phyloP scores from a whole-genome alignment of 2,329 filamentous ascomycete genomes.

The Sporothrix inflata region DNA sequence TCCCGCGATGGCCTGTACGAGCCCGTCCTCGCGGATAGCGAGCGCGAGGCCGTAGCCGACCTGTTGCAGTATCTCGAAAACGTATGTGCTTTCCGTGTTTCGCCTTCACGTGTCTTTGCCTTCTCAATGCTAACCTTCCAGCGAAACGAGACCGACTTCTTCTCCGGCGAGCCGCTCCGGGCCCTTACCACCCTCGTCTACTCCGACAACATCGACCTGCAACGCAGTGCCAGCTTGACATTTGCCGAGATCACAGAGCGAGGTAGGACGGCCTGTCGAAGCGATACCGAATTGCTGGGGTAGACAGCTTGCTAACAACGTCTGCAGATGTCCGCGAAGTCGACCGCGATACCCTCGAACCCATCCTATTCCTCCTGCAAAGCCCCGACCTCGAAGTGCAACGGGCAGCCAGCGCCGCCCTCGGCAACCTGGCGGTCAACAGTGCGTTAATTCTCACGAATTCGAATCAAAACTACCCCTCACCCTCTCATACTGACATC shows the following conservation, averaged over 20 bases:
- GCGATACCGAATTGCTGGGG: neutral
- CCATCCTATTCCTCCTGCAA: conserved; percentile 92
- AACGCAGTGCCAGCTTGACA: conserved; percentile 94
- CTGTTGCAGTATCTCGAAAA: conserved; percentile 95
- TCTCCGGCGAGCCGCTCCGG: conserved; percentile 89
- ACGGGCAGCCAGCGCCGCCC: conserved; percentile 89
- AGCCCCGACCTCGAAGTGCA: conserved; percentile 97
- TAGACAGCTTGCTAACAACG: neutral
- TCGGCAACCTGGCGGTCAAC: conserved; percentile 96
- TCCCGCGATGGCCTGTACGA: conserved; percentile 82
- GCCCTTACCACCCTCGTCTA: conserved; percentile 95
- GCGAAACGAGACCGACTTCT: conserved; percentile 98
- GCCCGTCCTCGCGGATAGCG: conserved; percentile 88
- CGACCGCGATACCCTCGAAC: conserved; percentile 90
- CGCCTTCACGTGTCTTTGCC: neutral
- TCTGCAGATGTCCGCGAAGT: conserved; percentile 89
- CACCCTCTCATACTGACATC: neutral
- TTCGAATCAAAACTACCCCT: too few species aligned
- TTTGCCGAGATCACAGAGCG: conserved; percentile 98
- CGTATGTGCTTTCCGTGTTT: conserved; percentile 55
- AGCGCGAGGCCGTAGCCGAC: conserved; percentile 95
- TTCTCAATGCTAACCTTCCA: conserved; percentile 43
- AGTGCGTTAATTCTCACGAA: conserved; percentile 60
- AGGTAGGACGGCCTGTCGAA: conserved; percentile 59
- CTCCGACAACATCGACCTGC: conserved; percentile 97